phyloP scores from a whole-genome alignment of 495 filamentous ascomycete genomes.

The Xylaria venustula region DNA sequence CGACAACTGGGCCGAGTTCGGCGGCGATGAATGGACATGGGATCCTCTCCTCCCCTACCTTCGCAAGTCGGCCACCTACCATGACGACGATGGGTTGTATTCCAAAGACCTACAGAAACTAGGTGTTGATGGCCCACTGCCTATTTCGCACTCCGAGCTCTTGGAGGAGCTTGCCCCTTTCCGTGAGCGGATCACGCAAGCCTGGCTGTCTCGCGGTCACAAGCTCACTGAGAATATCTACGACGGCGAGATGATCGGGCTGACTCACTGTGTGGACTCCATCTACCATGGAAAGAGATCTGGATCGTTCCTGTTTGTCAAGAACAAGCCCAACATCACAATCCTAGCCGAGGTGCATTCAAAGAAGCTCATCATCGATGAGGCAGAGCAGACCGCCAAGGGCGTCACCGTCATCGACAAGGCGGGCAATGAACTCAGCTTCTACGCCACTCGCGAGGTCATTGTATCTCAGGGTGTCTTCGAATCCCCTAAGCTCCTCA shows the following conservation, averaged over 20 bases:
- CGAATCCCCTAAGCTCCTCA: constrained; percentile 59
- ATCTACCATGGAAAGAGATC: constrained; percentile 60
- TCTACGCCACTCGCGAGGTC: constrained; percentile 52
- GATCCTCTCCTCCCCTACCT: constrained; percentile 47
- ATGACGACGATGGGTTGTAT: constrained; percentile 48
- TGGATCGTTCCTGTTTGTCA: constrained; percentile 50
- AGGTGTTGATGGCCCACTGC: constrained; percentile 49
- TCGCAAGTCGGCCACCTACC: constrained; percentile 57
- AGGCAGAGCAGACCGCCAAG: constrained; percentile 26
- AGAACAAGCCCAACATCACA: constrained; percentile 56
- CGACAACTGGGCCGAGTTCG: constrained; percentile 55
- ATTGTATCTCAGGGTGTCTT: constrained; percentile 58
- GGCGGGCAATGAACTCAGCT: constrained; percentile 36
- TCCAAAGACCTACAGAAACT: constrained; percentile 46
- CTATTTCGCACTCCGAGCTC: constrained; percentile 56
- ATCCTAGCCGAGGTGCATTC: constrained; percentile 48
- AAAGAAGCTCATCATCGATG: constrained; percentile 55
- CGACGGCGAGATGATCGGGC: constrained; percentile 55
- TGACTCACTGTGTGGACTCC: constrained; percentile 53
- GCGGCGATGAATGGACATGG: constrained; percentile 46
- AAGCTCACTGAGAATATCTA: constrained; percentile 54
- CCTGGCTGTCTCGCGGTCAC: constrained; percentile 57
- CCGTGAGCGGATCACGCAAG: constrained; percentile 54
- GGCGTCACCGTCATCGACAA: constrained; percentile 39
- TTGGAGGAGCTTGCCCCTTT: constrained; percentile 53